Evolutionary conservation across 2,329 filamentous ascomycete genomes (phyloP), one percentile per base, ranked within the genome.

Genomic region (Ophiocordyceps camponoti-saundersi): DNA sequence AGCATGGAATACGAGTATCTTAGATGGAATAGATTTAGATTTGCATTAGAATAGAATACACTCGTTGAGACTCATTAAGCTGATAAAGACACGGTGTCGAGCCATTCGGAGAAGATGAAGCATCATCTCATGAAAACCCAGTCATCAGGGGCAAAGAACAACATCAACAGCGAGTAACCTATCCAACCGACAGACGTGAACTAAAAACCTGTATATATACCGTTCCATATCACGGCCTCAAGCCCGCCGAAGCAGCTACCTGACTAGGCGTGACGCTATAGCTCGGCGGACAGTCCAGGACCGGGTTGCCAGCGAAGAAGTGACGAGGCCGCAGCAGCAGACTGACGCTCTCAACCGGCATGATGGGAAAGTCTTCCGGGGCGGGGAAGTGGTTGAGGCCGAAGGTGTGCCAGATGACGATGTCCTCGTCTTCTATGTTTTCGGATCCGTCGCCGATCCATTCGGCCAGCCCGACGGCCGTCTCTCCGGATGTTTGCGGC

Each of bases 331-430:
- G 67, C 36, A 75, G 55, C 43, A 61, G 58, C 1, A 75, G 68
- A 53, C 65, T 66, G 16, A 72, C 56, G 15, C 64, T 70, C 59
- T 82, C 79, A 53, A 70, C 72, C 0, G 79, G 79, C 79, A 83
- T 82, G 40, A 82, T 74, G 1, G 79, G 79, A 61, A 81, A 82
- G 55, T 82, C 79, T 55, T 82, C 79, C 22, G 75, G 67, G 6
- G 78, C 65, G 0, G 77, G 77, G 23, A 80, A 71, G 53, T 80
- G 76, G 34, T 75, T 80, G 44, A 80, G 69, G 21, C 75, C 62
- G 52, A 65, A 66, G 30, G 70, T 67, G 13, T 71, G 60, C 66
- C 69, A 75, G 43, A 74, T 63, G 16, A 75, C 70, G 46, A 73
- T 62, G 49, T 72, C 68, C 4, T 67, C 65, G 52, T 77, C 69